Evolutionary conservation across 75 land plant genomes (phyloP), one percentile per base, ranked within the genome.

Genomic region (Ceratopteris richardii): DNA sequence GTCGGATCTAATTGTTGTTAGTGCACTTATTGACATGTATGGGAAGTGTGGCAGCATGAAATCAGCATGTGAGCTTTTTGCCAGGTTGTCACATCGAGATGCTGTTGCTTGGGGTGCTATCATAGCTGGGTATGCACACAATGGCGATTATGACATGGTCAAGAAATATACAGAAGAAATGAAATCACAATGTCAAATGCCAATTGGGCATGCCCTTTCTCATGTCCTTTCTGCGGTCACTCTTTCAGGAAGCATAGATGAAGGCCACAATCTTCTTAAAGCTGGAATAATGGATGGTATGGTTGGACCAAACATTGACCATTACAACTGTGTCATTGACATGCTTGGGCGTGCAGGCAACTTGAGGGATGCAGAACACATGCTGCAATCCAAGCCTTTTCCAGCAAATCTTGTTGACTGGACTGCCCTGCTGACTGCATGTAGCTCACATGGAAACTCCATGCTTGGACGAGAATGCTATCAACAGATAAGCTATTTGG

Each of bases 1-100:
- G 7, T 29, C 31, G 14, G 58, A 56, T 16, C 17, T 29, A 1
- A 19, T 11, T 56, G 14, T 67, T 7, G 87, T 73, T 16, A 86
- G 76, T 61, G 80, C 91, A 0, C 76, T 90, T 19, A 56, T 90
- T 28, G 82, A 82, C 41, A 73, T 90, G 87, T 90, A 90, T 55
- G 57, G 75, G 0, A 80, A 82, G 30, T 83, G 86, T 68, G 75
- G 81, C 44, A 33, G 48, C 39, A 65, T 76, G 54, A 61, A 19
- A 2, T 67, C 56, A 62, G 87, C 96, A 16, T 42, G 47, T 7
- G 65, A 44, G 28, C 65, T 77, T 31, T 88, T 88, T 61, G 74
- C 73, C 28, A 68, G 22, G 46, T 78, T 79, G 72, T 30, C 41
- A 2, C 73, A 69, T 56, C 60, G 77, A 51, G 80, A 83, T 61